A percentile compares a stretch with the other conserved stretches of the same genome.
phyloP scores from a whole-genome alignment of 495 filamentous ascomycete species.

The Pyrenopolyporus hunteri region DNA sequence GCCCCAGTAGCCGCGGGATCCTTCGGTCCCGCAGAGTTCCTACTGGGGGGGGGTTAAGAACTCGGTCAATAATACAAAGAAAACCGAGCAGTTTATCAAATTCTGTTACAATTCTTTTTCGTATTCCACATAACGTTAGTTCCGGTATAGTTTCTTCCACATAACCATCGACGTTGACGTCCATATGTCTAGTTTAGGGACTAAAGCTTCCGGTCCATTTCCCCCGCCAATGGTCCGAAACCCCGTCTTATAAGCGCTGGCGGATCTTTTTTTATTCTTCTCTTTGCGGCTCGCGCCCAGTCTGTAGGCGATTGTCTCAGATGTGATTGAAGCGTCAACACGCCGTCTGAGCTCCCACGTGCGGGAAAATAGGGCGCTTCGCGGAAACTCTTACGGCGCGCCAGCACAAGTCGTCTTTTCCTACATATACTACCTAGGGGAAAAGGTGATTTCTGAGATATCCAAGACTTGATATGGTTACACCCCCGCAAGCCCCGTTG shows the following conservation, averaged over 20 bases:
- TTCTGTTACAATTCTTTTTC: constrained; percentile 15
- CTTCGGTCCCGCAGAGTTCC: constrained; percentile 13
- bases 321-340: constrained; percentile 30
- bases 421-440: constrained; percentile 17
- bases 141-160: background rate
- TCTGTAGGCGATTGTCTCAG: constrained; percentile 32
- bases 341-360: constrained; percentile 8
- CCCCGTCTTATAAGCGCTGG: constrained; percentile 24
- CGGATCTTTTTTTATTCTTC: constrained; percentile 29
- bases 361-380: constrained; percentile 30
- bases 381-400: constrained; percentile 1
- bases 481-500: constrained; percentile 33
- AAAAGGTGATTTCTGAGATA: constrained; percentile 16
- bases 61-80: constrained; percentile 18
- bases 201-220: constrained; percentile 34
- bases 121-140: constrained; percentile 1
- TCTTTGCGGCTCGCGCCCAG: constrained; percentile 8
- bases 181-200: constrained; percentile 20
- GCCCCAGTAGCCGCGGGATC: background rate
- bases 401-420: constrained; percentile 15
- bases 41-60: background rate
- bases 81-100: constrained; percentile 16
- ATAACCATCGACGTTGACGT: background rate
- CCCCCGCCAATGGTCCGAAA: constrained; percentile 28
- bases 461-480: constrained; percentile 34